Evolutionary conservation across 2,329 filamentous ascomycete species (phyloP), one percentile per base, ranked within the genome.

Genomic region (Phialemoniopsis sp.): DNA sequence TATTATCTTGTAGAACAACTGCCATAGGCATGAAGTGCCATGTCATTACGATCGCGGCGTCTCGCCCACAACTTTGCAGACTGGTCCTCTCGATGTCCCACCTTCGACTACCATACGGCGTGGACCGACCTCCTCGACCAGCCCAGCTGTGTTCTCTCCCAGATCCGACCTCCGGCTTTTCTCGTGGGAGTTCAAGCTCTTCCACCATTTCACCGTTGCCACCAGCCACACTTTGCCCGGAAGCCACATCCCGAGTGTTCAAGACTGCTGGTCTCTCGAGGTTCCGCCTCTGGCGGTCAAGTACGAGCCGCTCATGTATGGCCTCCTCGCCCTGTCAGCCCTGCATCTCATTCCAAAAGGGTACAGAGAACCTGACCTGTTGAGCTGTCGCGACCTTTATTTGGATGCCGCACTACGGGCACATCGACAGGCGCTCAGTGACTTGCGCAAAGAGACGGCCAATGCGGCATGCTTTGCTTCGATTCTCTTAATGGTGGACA

Each of bases 221-320:
- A 46, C 50, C 2, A 43, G 42, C n/a, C 38, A 29, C 14, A 49
- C 51, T 2, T 29, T 53, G 4, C 42, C 52, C 3, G 47, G 52
- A 17, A 46, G 39, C 3, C 47, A 52, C 28, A 35, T 45, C 10
- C 35, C 38, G 1, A 30, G 41, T 13, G 16, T 51, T 9, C 40
- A 38, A 8, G 31, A 45, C 7, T 47, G 41, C 14, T 55, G 53
- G 53, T 35, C 38, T 9, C 21, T 44, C 15, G 33, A 48, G 13
- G 46, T 53, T 1, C 49, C 51, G 3, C 41, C 28, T 13, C 30
- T 55, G 8, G 52, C 51, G 3, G 19, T 50, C 9, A 37, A 44
- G n/a, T 47, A 53, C 19, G 47, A 54, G 29, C 44, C 52, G 15
- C 42, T 56, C 5, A 38, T 54, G 13, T 44, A 46, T 32, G 43